These are phyloP conservation scores for Lentinula novae-zelandiae DNA, from an alignment of 1,284 basidiomycete species.

Conservation along the genomic window DNA sequence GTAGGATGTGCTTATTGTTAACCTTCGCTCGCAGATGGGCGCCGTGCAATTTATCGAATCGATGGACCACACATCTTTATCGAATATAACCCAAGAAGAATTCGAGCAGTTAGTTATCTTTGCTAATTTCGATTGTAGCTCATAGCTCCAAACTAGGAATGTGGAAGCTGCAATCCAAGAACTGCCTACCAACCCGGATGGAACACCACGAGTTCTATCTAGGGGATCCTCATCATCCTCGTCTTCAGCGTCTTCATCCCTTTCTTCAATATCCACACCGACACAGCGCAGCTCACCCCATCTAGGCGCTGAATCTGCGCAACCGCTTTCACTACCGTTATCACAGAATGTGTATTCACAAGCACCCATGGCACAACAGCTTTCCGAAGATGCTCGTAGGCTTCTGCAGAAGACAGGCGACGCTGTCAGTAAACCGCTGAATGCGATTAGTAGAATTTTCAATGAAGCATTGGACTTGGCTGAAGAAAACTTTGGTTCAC, in stretches of 20 bases:
- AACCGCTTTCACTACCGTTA: conserved; percentile 66
- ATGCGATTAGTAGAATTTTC: conserved; percentile 84
- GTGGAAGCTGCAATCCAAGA: conserved; percentile 83
- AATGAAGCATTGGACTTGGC: conserved; percentile 68
- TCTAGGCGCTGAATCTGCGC: conserved; percentile 83
- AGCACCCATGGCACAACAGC: conserved; percentile 7
- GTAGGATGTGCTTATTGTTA: not conserved
- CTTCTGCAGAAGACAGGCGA: conserved; percentile 87
- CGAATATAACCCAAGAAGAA: conserved; percentile 88
- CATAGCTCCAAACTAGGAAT: conserved; percentile 39
- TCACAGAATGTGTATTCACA: conserved; percentile 15
- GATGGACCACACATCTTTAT: conserved; percentile 93
- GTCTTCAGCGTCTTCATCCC: conserved; percentile 17
- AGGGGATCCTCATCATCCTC: conserved; percentile 35
- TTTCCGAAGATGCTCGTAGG: conserved; percentile 67
- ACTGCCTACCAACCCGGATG: conserved; percentile 44
- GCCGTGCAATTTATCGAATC: conserved; percentile 95
- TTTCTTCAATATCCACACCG: not conserved
- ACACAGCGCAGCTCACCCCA: conserved; percentile 37
- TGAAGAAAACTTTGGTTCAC: conserved; percentile 36
- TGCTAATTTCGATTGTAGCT: not conserved
- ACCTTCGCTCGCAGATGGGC: conserved; percentile 57
- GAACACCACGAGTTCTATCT: conserved; percentile 34
- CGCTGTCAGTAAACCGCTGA: conserved; percentile 83
- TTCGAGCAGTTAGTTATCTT: conserved; percentile 69